These are phyloP conservation scores for Seiridium unicorne DNA, from an alignment of 2,329 filamentous ascomycete genomes.

Conservation along the genomic window DNA sequence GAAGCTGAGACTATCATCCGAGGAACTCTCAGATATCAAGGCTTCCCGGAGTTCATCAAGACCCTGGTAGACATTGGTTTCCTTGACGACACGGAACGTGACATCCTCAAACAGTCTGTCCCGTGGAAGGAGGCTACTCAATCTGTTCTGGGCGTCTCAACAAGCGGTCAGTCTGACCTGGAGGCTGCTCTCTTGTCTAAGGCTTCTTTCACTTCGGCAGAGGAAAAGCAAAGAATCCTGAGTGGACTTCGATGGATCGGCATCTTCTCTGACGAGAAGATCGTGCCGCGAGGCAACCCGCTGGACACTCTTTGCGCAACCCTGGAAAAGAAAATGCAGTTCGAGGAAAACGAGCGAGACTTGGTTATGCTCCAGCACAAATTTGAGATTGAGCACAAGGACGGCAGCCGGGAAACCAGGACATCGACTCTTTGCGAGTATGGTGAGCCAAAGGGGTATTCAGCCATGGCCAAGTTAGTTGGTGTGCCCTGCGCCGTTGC, in stretches of 20 bases:
- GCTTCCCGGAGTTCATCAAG: constrained; percentile 87
- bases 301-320: constrained; percentile 86
- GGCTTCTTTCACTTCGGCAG: constrained; percentile 66
- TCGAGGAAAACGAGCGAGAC: constrained; percentile 78
- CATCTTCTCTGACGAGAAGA: constrained; percentile 66
- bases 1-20: constrained; percentile 85
- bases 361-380: constrained; percentile 74
- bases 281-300: constrained; percentile 72
- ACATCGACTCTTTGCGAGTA: constrained; percentile 82
- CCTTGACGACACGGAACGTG: constrained; percentile 67
- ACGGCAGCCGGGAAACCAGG: constrained; percentile 72
- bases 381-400: constrained; percentile 81
- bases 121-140: constrained; percentile 83
- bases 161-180: constrained; percentile 67
- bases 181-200: constrained; percentile 72
- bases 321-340: constrained; percentile 90
- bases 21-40: constrained; percentile 80
- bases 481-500: constrained; percentile 68
- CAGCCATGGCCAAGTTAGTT: constrained; percentile 80
- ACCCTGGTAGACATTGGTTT: constrained; percentile 89
- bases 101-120: constrained; percentile 64
- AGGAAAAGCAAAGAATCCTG: constrained; percentile 69
- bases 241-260: constrained; percentile 71
- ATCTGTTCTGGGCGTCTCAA: constrained; percentile 69
- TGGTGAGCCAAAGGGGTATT: constrained; percentile 75